A percentile compares a stretch with the other conserved stretches of the same genome.
Evolutionary conservation across 208 protist species (phyloP).

Genomic region (Crithidia fasciculata): DNA sequence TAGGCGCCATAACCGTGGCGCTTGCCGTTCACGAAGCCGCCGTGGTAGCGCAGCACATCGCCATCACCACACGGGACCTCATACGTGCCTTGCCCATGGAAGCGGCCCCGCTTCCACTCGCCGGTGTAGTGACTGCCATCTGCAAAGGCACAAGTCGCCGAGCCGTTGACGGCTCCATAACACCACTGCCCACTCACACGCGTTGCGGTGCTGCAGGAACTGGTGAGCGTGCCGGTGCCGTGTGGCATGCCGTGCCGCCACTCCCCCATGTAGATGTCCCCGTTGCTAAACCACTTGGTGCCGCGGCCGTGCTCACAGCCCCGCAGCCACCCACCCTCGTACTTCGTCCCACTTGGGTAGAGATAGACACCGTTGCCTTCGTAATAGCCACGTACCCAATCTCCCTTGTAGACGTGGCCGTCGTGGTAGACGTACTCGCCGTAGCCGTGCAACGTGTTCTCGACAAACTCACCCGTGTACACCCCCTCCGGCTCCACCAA

Average conservation of each 20-base stretch:
- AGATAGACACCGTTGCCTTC: slow-evolving; percentile 78
- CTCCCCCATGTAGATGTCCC: slow-evolving; percentile 77
- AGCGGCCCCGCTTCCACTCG: slow-evolving; percentile 61
- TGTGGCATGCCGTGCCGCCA: slow-evolving; percentile 76
- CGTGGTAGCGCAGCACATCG: slow-evolving; percentile 54
- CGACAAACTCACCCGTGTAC: slow-evolving; percentile 82
- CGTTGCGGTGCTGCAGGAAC: slow-evolving; percentile 35
- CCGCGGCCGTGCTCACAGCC: slow-evolving; percentile 77
- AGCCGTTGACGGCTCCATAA: slow-evolving; percentile 65
- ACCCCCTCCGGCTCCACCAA: slow-evolving; percentile 82
- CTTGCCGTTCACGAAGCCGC: slow-evolving; percentile 66
- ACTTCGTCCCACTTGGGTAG: slow-evolving; percentile 73
- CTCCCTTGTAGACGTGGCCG: slow-evolving; percentile 90
- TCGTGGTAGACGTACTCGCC: slow-evolving; percentile 89
- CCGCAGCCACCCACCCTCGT: slow-evolving; percentile 78
- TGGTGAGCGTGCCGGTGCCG: slow-evolving; percentile 76
- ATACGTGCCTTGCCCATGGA: slow-evolving; percentile 73
- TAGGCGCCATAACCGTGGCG: slow-evolving; percentile 76
- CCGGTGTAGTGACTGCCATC: slow-evolving; percentile 81
- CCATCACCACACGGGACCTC: slow-evolving; percentile 17
- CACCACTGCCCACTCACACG: slow-evolving; percentile 83
- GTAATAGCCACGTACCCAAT: slow-evolving; percentile 78
- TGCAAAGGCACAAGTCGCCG: slow-evolving; percentile 63
- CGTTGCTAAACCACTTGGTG: slow-evolving; percentile 80
- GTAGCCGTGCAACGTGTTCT: slow-evolving; percentile 81